Evolutionary conservation across 2,329 filamentous ascomycete species (phyloP).

Genomic region (Emericellopsis atlantica): DNA sequence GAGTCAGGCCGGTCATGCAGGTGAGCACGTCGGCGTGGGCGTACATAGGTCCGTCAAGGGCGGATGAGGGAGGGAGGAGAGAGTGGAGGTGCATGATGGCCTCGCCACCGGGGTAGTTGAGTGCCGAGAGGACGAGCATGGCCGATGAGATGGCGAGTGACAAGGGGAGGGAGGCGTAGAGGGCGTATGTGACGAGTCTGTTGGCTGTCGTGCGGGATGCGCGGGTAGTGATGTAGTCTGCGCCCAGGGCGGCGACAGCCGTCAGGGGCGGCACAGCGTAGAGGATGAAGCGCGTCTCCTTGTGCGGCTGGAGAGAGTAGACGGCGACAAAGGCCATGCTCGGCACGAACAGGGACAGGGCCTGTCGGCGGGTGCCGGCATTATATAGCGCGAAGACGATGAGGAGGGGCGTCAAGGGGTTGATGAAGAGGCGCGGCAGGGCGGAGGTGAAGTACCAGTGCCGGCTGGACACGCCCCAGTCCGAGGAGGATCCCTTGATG

Average conservation of each 20-base stretch:
- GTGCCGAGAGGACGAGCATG: constrained; percentile 67
- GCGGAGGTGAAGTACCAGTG: constrained; percentile 77
- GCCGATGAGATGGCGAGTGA: constrained; percentile 48
- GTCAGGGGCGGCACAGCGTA: constrained; percentile 77
- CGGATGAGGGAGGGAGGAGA: constrained; percentile 8
- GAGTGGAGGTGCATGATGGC: constrained; percentile 48
- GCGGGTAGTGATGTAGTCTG: constrained; percentile 56
- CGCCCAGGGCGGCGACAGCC: constrained; percentile 60
- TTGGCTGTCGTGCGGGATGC: constrained; percentile 48
- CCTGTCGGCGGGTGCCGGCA: constrained; percentile 28
- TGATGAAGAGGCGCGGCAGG: constrained; percentile 71
- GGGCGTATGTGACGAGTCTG: constrained; percentile 34
- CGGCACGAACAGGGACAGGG: constrained; percentile 46
- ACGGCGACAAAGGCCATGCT: constrained; percentile 59
- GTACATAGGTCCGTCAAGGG: background rate
- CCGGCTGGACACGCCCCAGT: constrained; percentile 82
- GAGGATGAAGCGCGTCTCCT: constrained; percentile 91
- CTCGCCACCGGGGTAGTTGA: constrained; percentile 88
- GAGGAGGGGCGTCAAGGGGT: constrained; percentile 54
- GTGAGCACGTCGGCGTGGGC: constrained; percentile 54
- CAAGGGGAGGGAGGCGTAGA: constrained; percentile 47
- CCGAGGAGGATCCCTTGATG: constrained; percentile 65
- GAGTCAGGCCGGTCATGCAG: constrained; percentile 60
- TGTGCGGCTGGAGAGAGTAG: constrained; percentile 87
- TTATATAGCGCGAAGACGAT: constrained; percentile 37